phyloP scores from a whole-genome alignment of 1,284 basidiomycete genomes.

The Leccinum pseudoinsigne region DNA sequence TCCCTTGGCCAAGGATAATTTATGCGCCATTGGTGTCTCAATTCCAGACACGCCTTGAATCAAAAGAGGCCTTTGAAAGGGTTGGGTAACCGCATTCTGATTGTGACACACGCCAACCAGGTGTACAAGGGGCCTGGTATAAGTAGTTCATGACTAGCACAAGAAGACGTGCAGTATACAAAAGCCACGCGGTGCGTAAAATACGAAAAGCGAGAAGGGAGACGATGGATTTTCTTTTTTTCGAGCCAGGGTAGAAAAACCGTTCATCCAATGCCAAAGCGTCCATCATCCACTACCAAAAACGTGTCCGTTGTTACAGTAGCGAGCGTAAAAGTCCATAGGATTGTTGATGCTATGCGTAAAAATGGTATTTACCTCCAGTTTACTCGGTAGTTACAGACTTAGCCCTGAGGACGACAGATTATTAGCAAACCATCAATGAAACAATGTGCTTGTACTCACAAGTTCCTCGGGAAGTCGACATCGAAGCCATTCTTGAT shows the following conservation, averaged over 20 bases:
- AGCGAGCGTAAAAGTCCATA: slow-evolving; percentile 15
- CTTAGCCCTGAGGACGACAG: slow-evolving; percentile 59
- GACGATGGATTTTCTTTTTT: slow-evolving; percentile 5
- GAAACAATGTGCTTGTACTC: slow-evolving; percentile 30
- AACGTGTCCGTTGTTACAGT: slow-evolving; percentile 24
- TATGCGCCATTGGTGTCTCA: too few relatives aligned
- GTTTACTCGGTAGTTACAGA: slow-evolving; percentile 83
- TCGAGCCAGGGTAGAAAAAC: slow-evolving; percentile 3
- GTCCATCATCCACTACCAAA: slow-evolving; percentile 31
- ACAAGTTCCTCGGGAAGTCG: slow-evolving; percentile 98
- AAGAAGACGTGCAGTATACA: neutral
- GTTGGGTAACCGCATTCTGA: neutral
- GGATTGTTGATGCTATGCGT: neutral
- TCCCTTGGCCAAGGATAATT: too few relatives aligned
- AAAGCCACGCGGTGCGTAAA: neutral
- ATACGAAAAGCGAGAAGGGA: neutral
- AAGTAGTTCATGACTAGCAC: neutral
- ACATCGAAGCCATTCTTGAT: slow-evolving; percentile 96
- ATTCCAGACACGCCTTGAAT: too few relatives aligned
- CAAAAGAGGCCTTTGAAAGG: neutral
- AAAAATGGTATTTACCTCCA: neutral
- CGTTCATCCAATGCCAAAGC: slow-evolving; percentile 25
- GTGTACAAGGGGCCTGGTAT: neutral
- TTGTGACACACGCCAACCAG: neutral
- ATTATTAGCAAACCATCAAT: slow-evolving; percentile 13